Evolutionary conservation across 75 land plant species (phyloP), one percentile per base, ranked within the genome.

Genomic region (Azolla pinnata): DNA sequence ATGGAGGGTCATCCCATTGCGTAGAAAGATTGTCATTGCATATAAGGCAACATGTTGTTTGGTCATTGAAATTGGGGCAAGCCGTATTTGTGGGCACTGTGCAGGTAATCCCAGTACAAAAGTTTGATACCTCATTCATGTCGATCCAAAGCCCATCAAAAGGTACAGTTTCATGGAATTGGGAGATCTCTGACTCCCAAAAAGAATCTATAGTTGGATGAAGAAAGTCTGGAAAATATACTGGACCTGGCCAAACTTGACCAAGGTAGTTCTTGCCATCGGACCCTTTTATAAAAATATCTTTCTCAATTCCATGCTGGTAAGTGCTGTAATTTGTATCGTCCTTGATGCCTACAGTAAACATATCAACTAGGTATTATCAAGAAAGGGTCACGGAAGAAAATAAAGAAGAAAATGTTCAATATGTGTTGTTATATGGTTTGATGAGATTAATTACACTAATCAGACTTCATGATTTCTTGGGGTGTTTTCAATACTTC

Each of bases 201-300:
- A 60, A 91, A 0, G 30, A 29, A 8, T 46, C 65, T 14, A 50
- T 32, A 0, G 59, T 72, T 5, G 95, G 97, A 57, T 80, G 75
- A 12, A 87, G 53, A 58, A 84, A 91, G 56, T 91, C 97, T 5
- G 97, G 97, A 56, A 84, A 88, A 70, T 91, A 80, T 16, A 82
- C 85, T 0, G 73, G 71, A 5, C 97, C 97, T 0, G 97, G 95
- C 97, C 97, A 91, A n/a, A 87, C 93, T 17, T 71, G 69, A 14
- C 83, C 97, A 10, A 75, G 46, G 64, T 77, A 91, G 26, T 76
- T 75, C 23, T 62, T 28, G 16, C 83, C 80, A n/a, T 82, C 55
- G 25, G 40, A 54, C n/a, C 65, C 70, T 68, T 87, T 88, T n/a
- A 91, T 69, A 66, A 70, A 91, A n/a, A 91, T 59, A 49, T 88